Conservation (phyloP, 805 yeast species). For the Naumovozyma castellii region DNA sequence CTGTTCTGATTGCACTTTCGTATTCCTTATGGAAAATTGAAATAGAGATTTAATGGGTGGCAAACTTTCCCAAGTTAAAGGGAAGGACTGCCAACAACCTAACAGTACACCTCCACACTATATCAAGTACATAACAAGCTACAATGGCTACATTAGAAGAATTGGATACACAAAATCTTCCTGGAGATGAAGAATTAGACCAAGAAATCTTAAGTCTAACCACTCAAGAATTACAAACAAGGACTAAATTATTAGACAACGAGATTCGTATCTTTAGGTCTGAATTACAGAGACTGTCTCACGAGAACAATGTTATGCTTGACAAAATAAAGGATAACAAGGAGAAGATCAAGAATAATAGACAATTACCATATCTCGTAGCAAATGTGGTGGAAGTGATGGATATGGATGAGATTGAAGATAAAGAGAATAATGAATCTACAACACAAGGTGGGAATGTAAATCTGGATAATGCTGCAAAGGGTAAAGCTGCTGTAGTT, state of each 20-base stretch:
- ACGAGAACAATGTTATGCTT: constrained; percentile 86
- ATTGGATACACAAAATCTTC: constrained; percentile 43
- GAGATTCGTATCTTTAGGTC: constrained; percentile 92
- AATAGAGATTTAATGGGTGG: too few relatives aligned
- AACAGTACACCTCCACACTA: neutral
- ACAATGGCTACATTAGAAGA: constrained; percentile 80
- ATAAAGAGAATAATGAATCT: constrained; percentile 43
- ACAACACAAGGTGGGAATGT: constrained; percentile 89
- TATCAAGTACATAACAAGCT: neutral
- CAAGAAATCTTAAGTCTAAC: constrained; percentile 72
- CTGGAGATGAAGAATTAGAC: constrained; percentile 54
- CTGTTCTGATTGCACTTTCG: too few relatives aligned
- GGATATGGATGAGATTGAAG: constrained; percentile 77
- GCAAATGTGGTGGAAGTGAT: constrained; percentile 93
- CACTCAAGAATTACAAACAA: constrained; percentile 72
- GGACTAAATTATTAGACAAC: constrained; percentile 82
- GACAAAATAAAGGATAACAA: constrained; percentile 92
- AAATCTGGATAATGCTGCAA: constrained; percentile 81
- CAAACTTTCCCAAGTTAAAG: neutral
- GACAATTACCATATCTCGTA: constrained; percentile 89
- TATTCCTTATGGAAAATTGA: too few relatives aligned
- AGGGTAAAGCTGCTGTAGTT: constrained; percentile 95
- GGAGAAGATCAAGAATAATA: constrained; percentile 90
- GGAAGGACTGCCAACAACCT: neutral
- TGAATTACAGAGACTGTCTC: constrained; percentile 80